These are phyloP conservation scores for Fusarium albosuccineum DNA, from an alignment of 2,329 filamentous ascomycete species.

Conservation along the genomic window DNA sequence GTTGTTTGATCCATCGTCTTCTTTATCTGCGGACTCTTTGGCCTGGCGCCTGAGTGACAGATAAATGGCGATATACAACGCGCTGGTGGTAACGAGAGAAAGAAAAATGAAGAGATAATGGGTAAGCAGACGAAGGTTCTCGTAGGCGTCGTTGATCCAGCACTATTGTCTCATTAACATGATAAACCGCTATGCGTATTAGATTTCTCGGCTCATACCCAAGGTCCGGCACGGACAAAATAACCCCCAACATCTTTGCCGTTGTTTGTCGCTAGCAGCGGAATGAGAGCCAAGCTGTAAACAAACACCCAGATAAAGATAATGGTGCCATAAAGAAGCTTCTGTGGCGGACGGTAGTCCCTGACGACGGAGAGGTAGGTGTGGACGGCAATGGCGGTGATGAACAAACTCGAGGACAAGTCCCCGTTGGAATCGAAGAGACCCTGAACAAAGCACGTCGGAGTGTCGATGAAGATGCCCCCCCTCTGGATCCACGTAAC, in stretches of 20 bases:
- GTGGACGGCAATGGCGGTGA: conserved; percentile 73
- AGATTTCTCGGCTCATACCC: conserved; percentile 53
- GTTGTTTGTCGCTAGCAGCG: conserved; percentile 57
- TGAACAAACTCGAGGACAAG: conserved; percentile 74
- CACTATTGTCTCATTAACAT: conserved; percentile 58
- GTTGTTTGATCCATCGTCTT: background rate
- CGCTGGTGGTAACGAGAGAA: conserved; percentile 51
- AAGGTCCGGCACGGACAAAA: conserved; percentile 73
- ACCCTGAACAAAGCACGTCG: conserved; percentile 72
- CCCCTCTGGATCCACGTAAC: conserved; percentile 68
- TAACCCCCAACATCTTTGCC: conserved; percentile 57
- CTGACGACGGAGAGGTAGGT: conserved; percentile 74
- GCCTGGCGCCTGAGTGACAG: conserved; percentile 50
- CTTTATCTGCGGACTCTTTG: background rate
- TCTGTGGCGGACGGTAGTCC: conserved; percentile 64
- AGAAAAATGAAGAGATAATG: conserved; percentile 75
- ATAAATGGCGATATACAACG: conserved; percentile 57
- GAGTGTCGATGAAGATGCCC: conserved; percentile 64
- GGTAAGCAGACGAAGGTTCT: conserved; percentile 67
- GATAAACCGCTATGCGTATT: background rate
- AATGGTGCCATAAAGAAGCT: conserved; percentile 63
- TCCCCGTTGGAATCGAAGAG: conserved; percentile 77
- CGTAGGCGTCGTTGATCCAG: conserved; percentile 70
- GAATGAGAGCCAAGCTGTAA: conserved; percentile 67
- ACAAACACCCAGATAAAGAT: conserved; percentile 68